Evolutionary conservation across 768 basidiomycete genomes (phyloP), one percentile per base, ranked within the genome.

Genomic region (Suillus bovinus): DNA sequence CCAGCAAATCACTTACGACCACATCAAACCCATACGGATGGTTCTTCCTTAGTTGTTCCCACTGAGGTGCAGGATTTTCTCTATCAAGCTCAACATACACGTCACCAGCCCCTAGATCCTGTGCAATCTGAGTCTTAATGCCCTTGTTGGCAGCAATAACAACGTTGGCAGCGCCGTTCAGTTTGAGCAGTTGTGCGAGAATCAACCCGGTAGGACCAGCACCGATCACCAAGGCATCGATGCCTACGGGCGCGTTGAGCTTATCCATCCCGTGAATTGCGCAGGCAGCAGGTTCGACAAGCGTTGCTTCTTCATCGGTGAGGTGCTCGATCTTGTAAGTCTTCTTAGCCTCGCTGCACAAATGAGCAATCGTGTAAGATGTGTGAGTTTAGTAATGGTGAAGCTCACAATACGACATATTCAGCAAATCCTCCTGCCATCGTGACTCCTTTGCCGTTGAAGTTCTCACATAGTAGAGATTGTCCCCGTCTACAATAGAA

Each of bases 201-300:
- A 79, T 77, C 46, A 81, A 65, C 61, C 79, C 79, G 34, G 79
- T 79, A 13, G 78, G 79, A 31, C 79, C 79, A 22, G 79, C 78
- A 62, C 79, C 79, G 55, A 81, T 71, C 58, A 81, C 64, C 41
- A 81, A 72, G 7, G 77, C 77, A 63, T 78, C 76, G 59, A 75
- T 67, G 38, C 80, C 80, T 60, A 78, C 74, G 16, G 74, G 71
- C 62, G 77, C 74, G 64, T 73, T 70, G 62, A 81, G 72, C 66
- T 78, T 78, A 72, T 81, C 80, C 61, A 80, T 71, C 34, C 80
- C 80, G 69, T 80, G 80, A 44, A 80, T 74, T 38, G 79, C 80
- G 60, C 78, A 78, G 39, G 78, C 74, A 14, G 79, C 77, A 36
- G 79, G 80, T 63, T 80, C 79, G 46, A 80, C 70, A 24, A 81